These are phyloP conservation scores for Helianthus tuberosus DNA, from an alignment of 129 eudicot species.

Conservation along the genomic window DNA sequence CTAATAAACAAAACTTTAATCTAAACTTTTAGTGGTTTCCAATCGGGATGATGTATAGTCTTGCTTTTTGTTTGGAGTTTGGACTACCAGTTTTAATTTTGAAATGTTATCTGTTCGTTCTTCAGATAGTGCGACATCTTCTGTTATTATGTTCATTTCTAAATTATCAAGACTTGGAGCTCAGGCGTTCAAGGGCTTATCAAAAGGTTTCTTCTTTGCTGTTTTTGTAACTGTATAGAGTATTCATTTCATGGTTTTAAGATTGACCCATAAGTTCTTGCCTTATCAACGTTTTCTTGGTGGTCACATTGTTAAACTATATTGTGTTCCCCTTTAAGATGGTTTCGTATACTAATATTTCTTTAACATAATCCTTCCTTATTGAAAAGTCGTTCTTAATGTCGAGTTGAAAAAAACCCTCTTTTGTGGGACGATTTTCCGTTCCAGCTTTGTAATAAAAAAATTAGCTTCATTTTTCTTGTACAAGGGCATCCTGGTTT, in stretches of 20 bases:
- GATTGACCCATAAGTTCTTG: neutral
- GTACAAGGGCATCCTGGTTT: neutral
- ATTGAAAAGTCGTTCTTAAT: neutral
- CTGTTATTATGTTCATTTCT: conserved; percentile 7
- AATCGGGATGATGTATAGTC: no score
- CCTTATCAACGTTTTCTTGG: neutral
- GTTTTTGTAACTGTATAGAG: neutral
- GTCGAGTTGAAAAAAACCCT: neutral
- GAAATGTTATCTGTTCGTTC: neutral
- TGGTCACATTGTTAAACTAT: neutral
- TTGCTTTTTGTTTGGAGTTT: no score
- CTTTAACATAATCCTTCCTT: neutral
- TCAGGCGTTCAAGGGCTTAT: neutral
- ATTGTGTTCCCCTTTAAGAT: neutral
- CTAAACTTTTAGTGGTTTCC: no score
- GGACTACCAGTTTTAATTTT: neutral
- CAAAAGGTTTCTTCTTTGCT: conserved; percentile 3
- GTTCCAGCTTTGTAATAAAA: neutral
- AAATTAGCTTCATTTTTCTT: neutral
- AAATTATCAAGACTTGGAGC: neutral
- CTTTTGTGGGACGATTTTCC: neutral
- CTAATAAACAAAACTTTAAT: no score
- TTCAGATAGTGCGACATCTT: neutral
- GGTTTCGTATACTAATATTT: neutral
- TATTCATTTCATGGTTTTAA: neutral